Conservation (phyloP, 768 basidiomycete genomes). For the Tubosaeta brunneosetosa region DNA sequence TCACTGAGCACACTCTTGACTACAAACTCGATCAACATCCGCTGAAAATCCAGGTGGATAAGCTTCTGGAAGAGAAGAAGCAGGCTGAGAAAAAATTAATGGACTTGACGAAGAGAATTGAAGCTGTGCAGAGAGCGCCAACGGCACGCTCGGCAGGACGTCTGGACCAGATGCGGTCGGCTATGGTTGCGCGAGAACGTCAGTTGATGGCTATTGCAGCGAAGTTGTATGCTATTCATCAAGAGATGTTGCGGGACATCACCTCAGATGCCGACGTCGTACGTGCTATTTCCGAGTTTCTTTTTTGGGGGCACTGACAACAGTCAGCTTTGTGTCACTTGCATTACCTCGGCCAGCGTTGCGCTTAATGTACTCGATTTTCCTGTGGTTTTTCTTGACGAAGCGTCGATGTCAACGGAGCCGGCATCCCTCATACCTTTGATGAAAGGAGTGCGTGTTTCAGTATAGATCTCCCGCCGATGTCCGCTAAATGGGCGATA, state of each 20-base stretch:
- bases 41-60: slow-evolving; percentile 42
- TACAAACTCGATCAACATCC: slow-evolving; percentile 59
- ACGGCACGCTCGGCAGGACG: slow-evolving; percentile 13
- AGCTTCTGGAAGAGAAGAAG: slow-evolving; percentile 37
- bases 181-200: slow-evolving; percentile 25
- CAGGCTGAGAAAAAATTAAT: slow-evolving; percentile 20
- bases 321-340: slow-evolving; percentile 80
- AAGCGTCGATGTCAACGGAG: slow-evolving; percentile 96
- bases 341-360: slow-evolving; percentile 67
- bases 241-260: slow-evolving; percentile 61
- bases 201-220: slow-evolving; percentile 32
- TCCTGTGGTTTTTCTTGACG: slow-evolving; percentile 90
- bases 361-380: slow-evolving; percentile 75
- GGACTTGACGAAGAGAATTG: slow-evolving; percentile 26
- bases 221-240: slow-evolving; percentile 51
- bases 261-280: slow-evolving; percentile 71
- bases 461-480: slow-evolving; percentile 4
- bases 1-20: slow-evolving; percentile 59
- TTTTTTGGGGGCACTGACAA: slow-evolving; percentile 7
- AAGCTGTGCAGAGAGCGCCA: slow-evolving; percentile 13
- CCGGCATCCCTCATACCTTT: slow-evolving; percentile 87
- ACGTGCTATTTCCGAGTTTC: slow-evolving; percentile 25
- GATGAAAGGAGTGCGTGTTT: slow-evolving; percentile 81
- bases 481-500: slow-evolving; percentile 12
- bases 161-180: slow-evolving; percentile 29